phyloP scores from a whole-genome alignment of 768 basidiomycete species.

The Termitomyces sp. region DNA sequence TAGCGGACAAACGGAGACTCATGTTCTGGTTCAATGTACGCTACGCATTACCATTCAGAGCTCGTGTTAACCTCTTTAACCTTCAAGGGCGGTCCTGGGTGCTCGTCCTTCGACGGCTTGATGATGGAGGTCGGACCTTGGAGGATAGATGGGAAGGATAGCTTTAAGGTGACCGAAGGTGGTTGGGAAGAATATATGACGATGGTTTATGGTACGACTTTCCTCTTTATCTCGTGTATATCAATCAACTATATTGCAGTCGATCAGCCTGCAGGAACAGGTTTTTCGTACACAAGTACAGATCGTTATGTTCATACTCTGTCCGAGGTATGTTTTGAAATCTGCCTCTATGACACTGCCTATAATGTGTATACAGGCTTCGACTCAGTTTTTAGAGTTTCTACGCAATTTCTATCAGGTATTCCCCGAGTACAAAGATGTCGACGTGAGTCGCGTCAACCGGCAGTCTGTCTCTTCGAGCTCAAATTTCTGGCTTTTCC shows the following conservation, averaged over 20 bases:
- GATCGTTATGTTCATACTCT: slow-evolving; percentile 81
- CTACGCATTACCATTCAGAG: not conserved
- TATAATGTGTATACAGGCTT: slow-evolving; percentile 41
- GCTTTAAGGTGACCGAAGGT: slow-evolving; percentile 69
- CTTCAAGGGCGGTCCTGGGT: slow-evolving; percentile 87
- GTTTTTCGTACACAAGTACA: slow-evolving; percentile 85
- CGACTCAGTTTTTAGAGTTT: slow-evolving; percentile 78
- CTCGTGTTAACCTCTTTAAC: not conserved
- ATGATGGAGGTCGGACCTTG: slow-evolving; percentile 99
- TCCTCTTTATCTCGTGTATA: slow-evolving; percentile 1
- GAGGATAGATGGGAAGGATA: slow-evolving; percentile 66
- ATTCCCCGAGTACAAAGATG: slow-evolving; percentile 79
- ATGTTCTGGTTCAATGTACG: slow-evolving; percentile 97
- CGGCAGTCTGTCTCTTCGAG: too few relatives aligned
- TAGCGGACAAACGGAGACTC: slow-evolving; percentile 84
- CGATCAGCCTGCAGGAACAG: slow-evolving; percentile 96
- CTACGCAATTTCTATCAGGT: slow-evolving; percentile 81
- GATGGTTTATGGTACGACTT: slow-evolving; percentile 79
- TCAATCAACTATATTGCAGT: slow-evolving; percentile 41
- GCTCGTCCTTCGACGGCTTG: slow-evolving; percentile 93
- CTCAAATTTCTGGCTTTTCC: not conserved
- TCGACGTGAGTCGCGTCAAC: slow-evolving; percentile 47
- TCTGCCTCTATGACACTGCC: not conserved
- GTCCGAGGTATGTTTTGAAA: slow-evolving; percentile 38
- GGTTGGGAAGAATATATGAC: slow-evolving; percentile 98